phyloP scores from a whole-genome alignment of 169 alveolate genomes.

The Perkinsus marinus region DNA sequence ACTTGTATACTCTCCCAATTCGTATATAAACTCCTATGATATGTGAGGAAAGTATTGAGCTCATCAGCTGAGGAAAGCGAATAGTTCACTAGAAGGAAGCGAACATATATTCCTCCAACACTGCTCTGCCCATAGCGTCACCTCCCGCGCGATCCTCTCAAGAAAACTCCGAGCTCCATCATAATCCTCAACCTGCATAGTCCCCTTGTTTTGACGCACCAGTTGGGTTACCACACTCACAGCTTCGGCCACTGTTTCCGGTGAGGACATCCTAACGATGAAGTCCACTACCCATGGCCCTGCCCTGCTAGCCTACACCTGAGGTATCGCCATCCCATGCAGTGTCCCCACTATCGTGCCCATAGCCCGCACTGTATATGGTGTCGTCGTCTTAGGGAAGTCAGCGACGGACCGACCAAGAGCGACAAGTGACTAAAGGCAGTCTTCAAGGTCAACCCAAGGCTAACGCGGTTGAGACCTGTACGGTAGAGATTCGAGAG shows the following conservation, averaged over 20 bases:
- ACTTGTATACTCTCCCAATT: too few relatives aligned
- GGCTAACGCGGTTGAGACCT: neutral
- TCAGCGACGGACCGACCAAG: neutral
- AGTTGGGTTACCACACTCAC: neutral
- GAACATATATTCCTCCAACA: too few relatives aligned
- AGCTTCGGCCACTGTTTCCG: neutral
- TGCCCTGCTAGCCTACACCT: neutral
- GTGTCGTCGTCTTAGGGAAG: neutral
- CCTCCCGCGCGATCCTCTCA: neutral
- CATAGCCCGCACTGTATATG: neutral
- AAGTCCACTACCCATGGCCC: neutral
- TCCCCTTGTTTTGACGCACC: neutral
- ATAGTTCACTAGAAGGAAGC: too few relatives aligned
- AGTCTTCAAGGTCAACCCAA: neutral
- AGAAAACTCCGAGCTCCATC: neutral
- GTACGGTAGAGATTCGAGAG: neutral
- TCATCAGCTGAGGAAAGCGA: too few relatives aligned
- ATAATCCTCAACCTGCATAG: neutral
- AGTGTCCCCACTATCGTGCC: neutral
- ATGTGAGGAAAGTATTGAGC: too few relatives aligned
- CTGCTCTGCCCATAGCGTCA: neutral
- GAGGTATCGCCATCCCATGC: neutral
- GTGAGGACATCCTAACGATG: neutral
- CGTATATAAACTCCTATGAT: too few relatives aligned
- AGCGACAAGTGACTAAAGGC: neutral